Conservation (phyloP, 1,139 yeast genomes). For the Blastobotrys ciferrii region DNA sequence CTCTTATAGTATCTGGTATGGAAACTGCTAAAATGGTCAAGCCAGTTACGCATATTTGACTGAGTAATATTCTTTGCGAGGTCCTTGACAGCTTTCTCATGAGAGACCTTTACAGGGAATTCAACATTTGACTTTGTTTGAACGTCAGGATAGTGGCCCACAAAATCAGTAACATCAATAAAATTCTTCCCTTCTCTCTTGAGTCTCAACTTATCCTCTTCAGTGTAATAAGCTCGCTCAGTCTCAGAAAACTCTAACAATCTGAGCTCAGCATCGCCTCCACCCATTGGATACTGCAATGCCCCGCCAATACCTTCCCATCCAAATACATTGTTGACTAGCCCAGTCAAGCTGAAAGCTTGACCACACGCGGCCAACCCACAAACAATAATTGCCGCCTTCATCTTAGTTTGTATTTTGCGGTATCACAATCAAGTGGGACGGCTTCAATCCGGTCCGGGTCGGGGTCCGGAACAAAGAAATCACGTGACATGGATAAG, state of each 20-base stretch:
- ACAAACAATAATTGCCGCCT: background rate
- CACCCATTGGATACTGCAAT: background rate
- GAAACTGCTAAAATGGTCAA: constrained; percentile 66
- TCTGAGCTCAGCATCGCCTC: constrained; percentile 21
- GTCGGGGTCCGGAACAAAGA: too few species aligned
- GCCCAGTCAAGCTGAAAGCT: constrained; percentile 1
- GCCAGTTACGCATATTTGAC: constrained; percentile 49
- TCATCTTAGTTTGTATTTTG: background rate
- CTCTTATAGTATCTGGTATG: constrained; percentile 81
- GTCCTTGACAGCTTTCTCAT: constrained; percentile 42
- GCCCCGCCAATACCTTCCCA: background rate
- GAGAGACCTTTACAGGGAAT: constrained; percentile 53
- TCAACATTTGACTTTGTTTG: constrained; percentile 35
- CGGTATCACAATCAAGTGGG: too few species aligned
- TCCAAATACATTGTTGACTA: constrained; percentile 5
- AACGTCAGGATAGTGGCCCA: constrained; percentile 25
- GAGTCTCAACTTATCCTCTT: constrained; percentile 54
- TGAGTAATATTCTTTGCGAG: constrained; percentile 46
- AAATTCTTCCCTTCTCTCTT: constrained; percentile 56
- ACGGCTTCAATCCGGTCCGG: too few species aligned
- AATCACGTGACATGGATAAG: too few species aligned
- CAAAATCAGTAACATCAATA: constrained; percentile 63
- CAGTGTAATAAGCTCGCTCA: constrained; percentile 48
- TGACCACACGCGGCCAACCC: background rate
- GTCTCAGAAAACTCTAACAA: constrained; percentile 35